These are phyloP conservation scores for Spathaspora arborariae DNA, from an alignment of 805 yeast genomes.

Conservation along the genomic window DNA sequence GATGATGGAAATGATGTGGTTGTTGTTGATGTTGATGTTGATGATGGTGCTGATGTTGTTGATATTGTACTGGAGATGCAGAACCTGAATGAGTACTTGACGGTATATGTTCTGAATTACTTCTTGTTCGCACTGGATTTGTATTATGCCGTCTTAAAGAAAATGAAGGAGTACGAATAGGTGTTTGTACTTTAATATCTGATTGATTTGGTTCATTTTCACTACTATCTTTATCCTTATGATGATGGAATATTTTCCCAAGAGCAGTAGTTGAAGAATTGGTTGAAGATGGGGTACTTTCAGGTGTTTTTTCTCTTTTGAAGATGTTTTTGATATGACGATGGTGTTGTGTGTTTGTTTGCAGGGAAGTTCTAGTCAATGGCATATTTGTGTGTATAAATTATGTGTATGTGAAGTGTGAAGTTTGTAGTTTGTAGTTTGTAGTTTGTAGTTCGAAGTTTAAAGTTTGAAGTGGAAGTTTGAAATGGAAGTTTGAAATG, in stretches of 20 bases:
- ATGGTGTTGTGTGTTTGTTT: constrained; percentile 10
- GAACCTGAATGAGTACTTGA: not conserved
- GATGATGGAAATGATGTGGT: constrained; percentile 1
- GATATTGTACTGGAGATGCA: not conserved
- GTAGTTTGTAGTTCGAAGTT: too few species aligned
- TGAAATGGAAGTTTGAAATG: too few species aligned
- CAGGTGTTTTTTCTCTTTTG: constrained; percentile 16
- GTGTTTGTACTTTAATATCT: constrained; percentile 5
- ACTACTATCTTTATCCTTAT: constrained; percentile 4
- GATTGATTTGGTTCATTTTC: constrained; percentile 1
- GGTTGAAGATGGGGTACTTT: not conserved
- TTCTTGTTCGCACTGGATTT: constrained; percentile 7
- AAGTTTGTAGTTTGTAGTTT: not conserved
- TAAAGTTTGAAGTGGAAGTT: too few species aligned
- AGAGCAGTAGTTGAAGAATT: constrained; percentile 14
- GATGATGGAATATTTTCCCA: constrained; percentile 19
- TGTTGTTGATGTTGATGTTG: not conserved
- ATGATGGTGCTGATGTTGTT: not conserved
- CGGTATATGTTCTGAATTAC: constrained; percentile 5
- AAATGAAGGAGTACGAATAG: constrained; percentile 15
- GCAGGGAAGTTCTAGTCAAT: constrained; percentile 3
- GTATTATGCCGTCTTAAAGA: constrained; percentile 18
- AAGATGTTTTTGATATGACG: constrained; percentile 18
- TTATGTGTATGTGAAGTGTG: not conserved
- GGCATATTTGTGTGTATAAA: not conserved